Conservation (phyloP, 768 basidiomycete genomes). For the Termitomyces sp. region DNA sequence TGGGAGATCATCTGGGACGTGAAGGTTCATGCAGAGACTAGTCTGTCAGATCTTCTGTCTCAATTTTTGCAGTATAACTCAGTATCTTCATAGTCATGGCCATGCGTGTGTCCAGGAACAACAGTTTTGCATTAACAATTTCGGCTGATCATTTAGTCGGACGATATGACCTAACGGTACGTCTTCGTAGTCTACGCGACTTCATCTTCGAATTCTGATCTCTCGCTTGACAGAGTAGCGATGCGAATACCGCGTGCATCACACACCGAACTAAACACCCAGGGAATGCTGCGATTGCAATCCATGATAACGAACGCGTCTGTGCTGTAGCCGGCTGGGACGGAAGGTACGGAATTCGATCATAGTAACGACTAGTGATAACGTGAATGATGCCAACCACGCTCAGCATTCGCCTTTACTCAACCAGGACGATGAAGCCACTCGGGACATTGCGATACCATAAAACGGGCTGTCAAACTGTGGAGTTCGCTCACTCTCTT, state of each 20-base stretch:
- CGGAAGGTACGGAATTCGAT: conserved; percentile 53
- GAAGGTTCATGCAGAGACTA: conserved; percentile 67
- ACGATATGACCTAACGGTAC: conserved; percentile 54
- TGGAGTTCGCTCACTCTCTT: conserved; percentile 57
- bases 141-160: conserved; percentile 81
- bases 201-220: not conserved
- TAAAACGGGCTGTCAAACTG: conserved; percentile 66
- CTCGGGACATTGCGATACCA: conserved; percentile 86
- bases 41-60: conserved; percentile 33
- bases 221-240: not conserved
- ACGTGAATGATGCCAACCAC: not conserved
- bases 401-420: conserved; percentile 73
- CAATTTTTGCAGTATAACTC: not conserved
- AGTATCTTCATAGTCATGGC: conserved; percentile 63
- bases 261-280: conserved; percentile 63
- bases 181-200: not conserved
- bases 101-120: conserved; percentile 62
- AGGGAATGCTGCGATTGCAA: conserved; percentile 73
- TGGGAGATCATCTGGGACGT: conserved; percentile 69
- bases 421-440: conserved; percentile 71
- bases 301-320: conserved; percentile 70
- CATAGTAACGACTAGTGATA: not conserved
- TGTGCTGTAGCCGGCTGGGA: conserved; percentile 95
- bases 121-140: conserved; percentile 64
- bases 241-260: conserved; percentile 3